Evolutionary conservation across 2,329 filamentous ascomycete species (phyloP).

Genomic region (Triangularia verruculosa): DNA sequence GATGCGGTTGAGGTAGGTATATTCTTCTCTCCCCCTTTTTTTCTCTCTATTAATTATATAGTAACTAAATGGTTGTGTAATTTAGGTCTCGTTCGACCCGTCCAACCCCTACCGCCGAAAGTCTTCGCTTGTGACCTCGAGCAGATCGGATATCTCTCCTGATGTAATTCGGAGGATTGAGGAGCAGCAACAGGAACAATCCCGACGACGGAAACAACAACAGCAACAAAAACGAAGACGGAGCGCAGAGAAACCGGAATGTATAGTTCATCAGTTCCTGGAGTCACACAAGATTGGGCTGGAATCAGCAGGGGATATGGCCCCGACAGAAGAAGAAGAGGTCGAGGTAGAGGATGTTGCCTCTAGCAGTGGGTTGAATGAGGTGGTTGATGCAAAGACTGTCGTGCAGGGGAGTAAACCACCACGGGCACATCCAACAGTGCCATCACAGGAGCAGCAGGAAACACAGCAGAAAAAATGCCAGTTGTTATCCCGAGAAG

Average conservation of each 20-base stretch:
- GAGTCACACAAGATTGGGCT: constrained; percentile 49
- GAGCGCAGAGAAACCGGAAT: constrained; percentile 41
- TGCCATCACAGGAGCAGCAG: too few species aligned
- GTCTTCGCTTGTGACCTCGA: constrained; percentile 57
- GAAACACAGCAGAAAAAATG: not conserved
- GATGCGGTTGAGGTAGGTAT: constrained; percentile 49
- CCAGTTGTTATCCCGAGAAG: not conserved
- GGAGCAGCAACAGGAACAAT: constrained; percentile 29
- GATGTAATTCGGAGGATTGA: not conserved
- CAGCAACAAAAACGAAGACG: not conserved
- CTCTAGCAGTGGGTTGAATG: constrained; percentile 12
- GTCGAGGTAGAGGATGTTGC: constrained; percentile 14
- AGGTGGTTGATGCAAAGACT: constrained; percentile 20
- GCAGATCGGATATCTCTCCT: not conserved
- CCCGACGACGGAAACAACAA: not conserved
- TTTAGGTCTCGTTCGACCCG: constrained; percentile 60
- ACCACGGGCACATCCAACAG: not conserved
- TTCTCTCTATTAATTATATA: not conserved
- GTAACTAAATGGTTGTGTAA: not conserved
- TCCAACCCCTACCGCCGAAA: constrained; percentile 62
- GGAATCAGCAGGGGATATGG: not conserved
- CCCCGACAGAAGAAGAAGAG: not conserved
- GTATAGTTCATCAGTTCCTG: constrained; percentile 63
- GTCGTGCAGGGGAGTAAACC: not conserved
- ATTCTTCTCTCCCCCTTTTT: not conserved